phyloP scores from a whole-genome alignment of 164 flowering plant species.

The Aristolochia fimbriata region DNA sequence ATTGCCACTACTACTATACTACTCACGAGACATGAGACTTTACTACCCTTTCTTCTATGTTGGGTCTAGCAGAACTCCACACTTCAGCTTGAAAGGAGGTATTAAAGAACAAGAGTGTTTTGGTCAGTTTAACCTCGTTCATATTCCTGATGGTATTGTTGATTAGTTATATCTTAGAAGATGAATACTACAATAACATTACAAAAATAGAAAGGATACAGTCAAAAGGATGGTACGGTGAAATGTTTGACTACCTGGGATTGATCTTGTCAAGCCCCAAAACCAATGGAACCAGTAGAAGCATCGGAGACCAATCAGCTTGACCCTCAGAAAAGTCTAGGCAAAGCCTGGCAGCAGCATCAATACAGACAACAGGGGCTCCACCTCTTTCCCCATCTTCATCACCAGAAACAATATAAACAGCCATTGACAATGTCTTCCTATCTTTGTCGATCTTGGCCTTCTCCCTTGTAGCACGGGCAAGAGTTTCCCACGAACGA shows the following conservation, averaged over 20 bases:
- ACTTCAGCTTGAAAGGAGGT: too few relatives aligned
- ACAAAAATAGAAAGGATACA: too few relatives aligned
- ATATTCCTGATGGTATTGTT: too few relatives aligned
- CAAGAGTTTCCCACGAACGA: conserved; percentile 83
- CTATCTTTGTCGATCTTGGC: conserved; percentile 13
- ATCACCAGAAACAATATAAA: conserved; percentile 94
- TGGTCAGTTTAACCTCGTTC: too few relatives aligned
- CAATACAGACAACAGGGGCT: conserved; percentile 81
- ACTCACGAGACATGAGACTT: too few relatives aligned
- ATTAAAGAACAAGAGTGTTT: too few relatives aligned
- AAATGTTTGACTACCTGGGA: conserved; percentile 48
- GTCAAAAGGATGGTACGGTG: not conserved
- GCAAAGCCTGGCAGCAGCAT: conserved; percentile 57
- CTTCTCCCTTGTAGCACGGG: conserved; percentile 30
- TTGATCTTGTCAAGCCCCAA: conserved; percentile 94
- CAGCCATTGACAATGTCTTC: conserved; percentile 51
- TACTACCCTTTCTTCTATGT: too few relatives aligned
- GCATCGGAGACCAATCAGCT: conserved; percentile 62
- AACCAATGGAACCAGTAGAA: conserved; percentile 89
- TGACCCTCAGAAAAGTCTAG: conserved; percentile 49
- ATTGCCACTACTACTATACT: too few relatives aligned
- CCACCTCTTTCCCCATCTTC: conserved; percentile 98
- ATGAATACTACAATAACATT: too few relatives aligned
- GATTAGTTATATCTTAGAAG: too few relatives aligned
- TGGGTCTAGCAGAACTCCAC: too few relatives aligned